These are phyloP conservation scores for Nephelium lappaceum DNA, from an alignment of 345 rosid genomes.

Conservation along the genomic window DNA sequence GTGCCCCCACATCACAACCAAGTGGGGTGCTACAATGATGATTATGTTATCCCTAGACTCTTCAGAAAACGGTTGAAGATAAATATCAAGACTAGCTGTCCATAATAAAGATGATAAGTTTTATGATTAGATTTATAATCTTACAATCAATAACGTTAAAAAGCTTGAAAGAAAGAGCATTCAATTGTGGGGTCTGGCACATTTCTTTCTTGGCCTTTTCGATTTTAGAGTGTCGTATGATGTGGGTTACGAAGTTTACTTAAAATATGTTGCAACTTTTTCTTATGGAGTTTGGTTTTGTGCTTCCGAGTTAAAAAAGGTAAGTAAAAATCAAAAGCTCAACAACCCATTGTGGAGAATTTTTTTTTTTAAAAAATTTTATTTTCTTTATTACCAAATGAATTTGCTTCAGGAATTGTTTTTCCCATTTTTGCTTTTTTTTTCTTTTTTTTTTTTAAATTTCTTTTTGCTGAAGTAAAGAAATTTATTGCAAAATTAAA, in stretches of 20 bases:
- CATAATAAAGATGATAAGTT: slow-evolving; percentile 13
- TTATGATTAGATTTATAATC: slow-evolving; percentile 22
- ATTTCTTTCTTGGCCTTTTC: background rate
- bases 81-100: slow-evolving; percentile 20
- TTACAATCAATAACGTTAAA: background rate
- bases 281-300: no score
- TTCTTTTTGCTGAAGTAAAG: background rate
- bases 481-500: background rate
- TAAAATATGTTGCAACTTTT: background rate
- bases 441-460: no score
- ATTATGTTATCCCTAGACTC: slow-evolving; percentile 17
- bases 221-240: background rate
- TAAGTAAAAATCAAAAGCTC: no score
- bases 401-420: background rate
- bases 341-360: background rate
- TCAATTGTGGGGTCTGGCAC: background rate
- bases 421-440: background rate
- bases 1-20: slow-evolving; percentile 12
- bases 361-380: no score
- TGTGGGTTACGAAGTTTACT: background rate
- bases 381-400: no score
- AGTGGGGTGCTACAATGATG: slow-evolving; percentile 22
- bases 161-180: background rate
- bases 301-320: no score
- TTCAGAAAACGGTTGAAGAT: background rate